Evolutionary conservation across 2,329 filamentous ascomycete species (phyloP), one percentile per base, ranked within the genome.

Genomic region (Aspergillus piperis): DNA sequence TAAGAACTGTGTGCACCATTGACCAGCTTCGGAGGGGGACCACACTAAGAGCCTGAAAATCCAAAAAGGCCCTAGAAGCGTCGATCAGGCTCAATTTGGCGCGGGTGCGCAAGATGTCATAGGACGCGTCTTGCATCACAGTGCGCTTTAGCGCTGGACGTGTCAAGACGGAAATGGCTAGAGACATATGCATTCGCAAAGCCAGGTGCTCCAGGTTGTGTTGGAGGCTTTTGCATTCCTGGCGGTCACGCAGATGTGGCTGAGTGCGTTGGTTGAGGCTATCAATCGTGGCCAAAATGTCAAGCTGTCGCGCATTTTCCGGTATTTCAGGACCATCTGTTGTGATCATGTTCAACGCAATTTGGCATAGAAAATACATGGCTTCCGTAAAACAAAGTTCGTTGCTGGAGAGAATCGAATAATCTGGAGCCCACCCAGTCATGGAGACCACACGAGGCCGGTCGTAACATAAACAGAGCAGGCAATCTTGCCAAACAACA

Each of bases 131-230:
- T 47, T 64, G 17, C 32, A 23, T 6, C 32, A 51, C 2, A 44
- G 58, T 60, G 10, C 64, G 64, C 65, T 80, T 84, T 66, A 86
- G 79, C 2, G 83, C 83, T 6, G 83, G 83, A 3, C 84, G 81
- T 64, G 83, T 85, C 4, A 86, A 75, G 63, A 85, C 83, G 1
- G 83, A 85, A 36, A 81, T 79, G 42, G 82, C 80, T 68, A 85
- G 86, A 1, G 81, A 84, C 21, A 81, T 78, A 68, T 85, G 81
- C 50, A 86, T 76, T 63, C 84, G 84, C 4, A 86, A 69, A 0
- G 81, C 83, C 72, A 84, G 81, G 60, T 85, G 81, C 65, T 86
- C 82, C 1, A 85, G 73, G 54, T 83, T 81, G 53, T 86, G 81
- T 3, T 73, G 74, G 8, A 74, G 55, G 1, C 61, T 70, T 39